phyloP scores from a whole-genome alignment of 345 rosid species.

The Lepidium aucheri region DNA sequence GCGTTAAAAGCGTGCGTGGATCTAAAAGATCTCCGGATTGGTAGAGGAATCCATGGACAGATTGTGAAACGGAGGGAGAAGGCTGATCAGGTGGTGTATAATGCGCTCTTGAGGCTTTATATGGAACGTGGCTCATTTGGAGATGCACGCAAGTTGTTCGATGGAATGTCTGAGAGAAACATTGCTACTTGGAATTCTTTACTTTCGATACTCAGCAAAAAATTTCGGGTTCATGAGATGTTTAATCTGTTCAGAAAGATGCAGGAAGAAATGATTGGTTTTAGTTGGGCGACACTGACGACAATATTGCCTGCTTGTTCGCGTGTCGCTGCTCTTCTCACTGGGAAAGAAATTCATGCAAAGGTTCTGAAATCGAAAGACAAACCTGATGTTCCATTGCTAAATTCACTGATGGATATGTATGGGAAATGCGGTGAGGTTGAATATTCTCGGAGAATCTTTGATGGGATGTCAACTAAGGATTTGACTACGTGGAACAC shows the following conservation, averaged over 20 bases:
- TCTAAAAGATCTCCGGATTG: constrained; percentile 20
- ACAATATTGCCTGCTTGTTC: constrained; percentile 33
- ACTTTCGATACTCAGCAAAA: constrained; percentile 19
- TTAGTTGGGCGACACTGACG: constrained; percentile 41
- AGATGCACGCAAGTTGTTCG: constrained; percentile 34
- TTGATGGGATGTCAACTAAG: constrained; percentile 38
- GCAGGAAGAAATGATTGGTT: constrained; percentile 33
- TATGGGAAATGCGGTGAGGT: constrained; percentile 41
- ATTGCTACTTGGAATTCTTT: constrained; percentile 29
- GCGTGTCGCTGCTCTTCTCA: constrained; percentile 22
- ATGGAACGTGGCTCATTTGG: constrained; percentile 19
- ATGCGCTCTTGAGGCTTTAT: constrained; percentile 25
- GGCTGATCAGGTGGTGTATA: constrained; percentile 43
- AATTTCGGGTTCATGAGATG: constrained; percentile 16
- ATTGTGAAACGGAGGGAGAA: constrained; percentile 30
- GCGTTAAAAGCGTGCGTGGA: constrained; percentile 37
- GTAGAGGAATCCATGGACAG: constrained; percentile 39
- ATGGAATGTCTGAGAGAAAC: constrained; percentile 28
- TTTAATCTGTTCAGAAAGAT: constrained; percentile 30
- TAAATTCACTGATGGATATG: constrained; percentile 47
- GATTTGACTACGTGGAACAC: constrained; percentile 53
- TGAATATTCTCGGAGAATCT: constrained; percentile 33
- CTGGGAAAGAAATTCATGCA: constrained; percentile 37
- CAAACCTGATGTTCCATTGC: constrained; percentile 29
- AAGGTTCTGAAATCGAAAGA: constrained; percentile 30